Evolutionary conservation across 140 eudicot species (phyloP), one percentile per base, ranked within the genome.

Genomic region (Erigeron philadelphicus): DNA sequence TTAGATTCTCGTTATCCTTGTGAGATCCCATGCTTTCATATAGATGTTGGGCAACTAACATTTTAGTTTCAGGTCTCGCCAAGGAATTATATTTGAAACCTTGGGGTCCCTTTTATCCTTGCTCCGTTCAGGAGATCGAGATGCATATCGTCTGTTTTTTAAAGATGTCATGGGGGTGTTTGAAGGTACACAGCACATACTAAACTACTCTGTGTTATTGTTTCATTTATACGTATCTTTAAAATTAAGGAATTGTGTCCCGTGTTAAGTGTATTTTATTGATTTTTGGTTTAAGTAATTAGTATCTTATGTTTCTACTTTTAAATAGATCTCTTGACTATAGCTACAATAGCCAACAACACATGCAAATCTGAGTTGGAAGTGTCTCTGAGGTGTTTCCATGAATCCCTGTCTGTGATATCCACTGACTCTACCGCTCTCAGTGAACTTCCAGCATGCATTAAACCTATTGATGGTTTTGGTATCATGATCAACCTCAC

Each of bases 111-210:
- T 93, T 59, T 67, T 89, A 56, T 84, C 96, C 48, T 86, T 89
- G 88, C 86, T 93, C 15, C 95, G 96, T 58, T 81, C 88, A 0
- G 90, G 95, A 71, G 96, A 93, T 67, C 90, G 87, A 66, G 90
- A 89, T 85, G 95, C 90, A 6, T 93, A 84, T 67, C 84, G 98
- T 42, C 95, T 79, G 71, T 86, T 93, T 81, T 89, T 93, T 64
- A 66, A 85, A 81, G 96, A 89, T 78, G 70, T 75, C 68, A 83
- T 79, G 87, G 62, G 64, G 59, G 76, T 84, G 49, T 77, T 86
- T 72, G 80, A 89, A 93, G 96, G 98, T 93, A 76, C 60, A 58
- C 38, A 45, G 11, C 54, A 55, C 59, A 73, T 40, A 62, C 48
- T 9, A 21, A 47, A 15, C 31, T 13, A 45, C 45, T 54, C 52